Percentiles rank a stretch among this genome's conserved stretches.
These are phyloP conservation scores for Alternaria gansuensis DNA, from an alignment of 2,329 filamentous ascomycete species.

Conservation along the genomic window DNA sequence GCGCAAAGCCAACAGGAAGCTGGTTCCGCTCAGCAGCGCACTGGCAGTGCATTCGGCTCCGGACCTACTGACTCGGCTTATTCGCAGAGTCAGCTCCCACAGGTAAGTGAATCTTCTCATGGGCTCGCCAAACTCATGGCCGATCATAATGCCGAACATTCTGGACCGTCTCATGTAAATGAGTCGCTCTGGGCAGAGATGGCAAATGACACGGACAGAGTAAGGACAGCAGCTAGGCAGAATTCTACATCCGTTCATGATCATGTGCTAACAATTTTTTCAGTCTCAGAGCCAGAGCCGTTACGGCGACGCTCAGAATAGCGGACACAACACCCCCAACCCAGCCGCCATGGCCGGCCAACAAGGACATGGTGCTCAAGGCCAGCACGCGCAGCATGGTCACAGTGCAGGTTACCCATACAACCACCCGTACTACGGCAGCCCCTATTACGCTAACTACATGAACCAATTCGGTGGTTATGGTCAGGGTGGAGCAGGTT, in stretches of 20 bases:
- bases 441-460: slow-evolving; percentile 70
- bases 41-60: slow-evolving; percentile 76
- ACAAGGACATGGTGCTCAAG: slow-evolving; percentile 60
- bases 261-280: slow-evolving; percentile 27
- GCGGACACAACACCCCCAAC: slow-evolving; percentile 90
- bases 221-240: slow-evolving; percentile 15
- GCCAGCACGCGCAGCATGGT: slow-evolving; percentile 58
- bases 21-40: slow-evolving; percentile 75
- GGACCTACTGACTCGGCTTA: slow-evolving; percentile 68
- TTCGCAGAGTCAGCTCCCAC: slow-evolving; percentile 70
- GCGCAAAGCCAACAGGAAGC: slow-evolving; percentile 72
- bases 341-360: slow-evolving; percentile 70
- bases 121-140: slow-evolving; percentile 8
- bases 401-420: slow-evolving; percentile 55
- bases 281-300: slow-evolving; percentile 75
- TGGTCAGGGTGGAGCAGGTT: slow-evolving; percentile 58
- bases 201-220: slow-evolving; percentile 12
- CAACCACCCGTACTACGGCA: slow-evolving; percentile 69
- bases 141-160: slow-evolving; percentile 14
- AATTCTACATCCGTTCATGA: slow-evolving; percentile 1
- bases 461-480: slow-evolving; percentile 69
- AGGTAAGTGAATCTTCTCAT: slow-evolving; percentile 48
- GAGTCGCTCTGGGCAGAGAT: slow-evolving; percentile 16
- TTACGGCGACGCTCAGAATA: slow-evolving; percentile 80
- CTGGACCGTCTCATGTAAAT: slow-evolving; percentile 8